Conservation (phyloP, 2,329 filamentous ascomycete genomes). For the Camillea tinctor region DNA sequence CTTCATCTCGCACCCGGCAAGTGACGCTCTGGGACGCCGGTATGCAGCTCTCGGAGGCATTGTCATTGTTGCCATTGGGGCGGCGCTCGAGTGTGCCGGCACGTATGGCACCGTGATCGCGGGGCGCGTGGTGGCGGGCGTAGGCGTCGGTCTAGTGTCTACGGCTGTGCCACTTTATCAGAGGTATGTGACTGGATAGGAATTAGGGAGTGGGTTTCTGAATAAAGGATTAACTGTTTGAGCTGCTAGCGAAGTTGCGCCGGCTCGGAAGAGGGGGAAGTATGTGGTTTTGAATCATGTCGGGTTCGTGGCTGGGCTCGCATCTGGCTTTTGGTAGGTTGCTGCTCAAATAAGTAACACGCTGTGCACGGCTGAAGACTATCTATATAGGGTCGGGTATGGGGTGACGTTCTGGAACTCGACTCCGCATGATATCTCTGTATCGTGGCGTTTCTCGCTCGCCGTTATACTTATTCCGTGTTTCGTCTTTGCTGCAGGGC, state of each 20-base stretch:
- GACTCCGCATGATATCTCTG: constrained; percentile 41
- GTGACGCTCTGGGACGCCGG: constrained; percentile 51
- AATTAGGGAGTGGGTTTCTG: too few relatives aligned
- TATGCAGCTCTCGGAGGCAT: constrained; percentile 50
- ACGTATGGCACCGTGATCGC: constrained; percentile 46
- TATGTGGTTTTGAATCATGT: constrained; percentile 61
- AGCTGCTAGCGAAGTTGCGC: constrained; percentile 49
- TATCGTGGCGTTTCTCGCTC: constrained; percentile 52
- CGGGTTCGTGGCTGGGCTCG: constrained; percentile 55
- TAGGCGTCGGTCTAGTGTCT: constrained; percentile 54
- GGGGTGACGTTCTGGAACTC: constrained; percentile 53
- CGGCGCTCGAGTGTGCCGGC: constrained; percentile 43
- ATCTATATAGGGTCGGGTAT: constrained; percentile 50
- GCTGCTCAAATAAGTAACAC: neutral
- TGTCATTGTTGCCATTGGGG: constrained; percentile 46
- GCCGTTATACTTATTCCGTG: constrained; percentile 52
- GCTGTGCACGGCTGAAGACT: neutral
- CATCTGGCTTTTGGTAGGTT: constrained; percentile 52
- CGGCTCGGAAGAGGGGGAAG: constrained; percentile 51
- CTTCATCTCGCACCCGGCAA: constrained; percentile 50
- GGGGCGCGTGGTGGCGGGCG: constrained; percentile 51
- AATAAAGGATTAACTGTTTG: constrained; percentile 1
- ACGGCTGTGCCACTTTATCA: constrained; percentile 59
- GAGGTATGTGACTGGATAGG: constrained; percentile 36
- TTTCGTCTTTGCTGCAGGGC: constrained; percentile 45